These are phyloP conservation scores for Jasminum sambac DNA, from an alignment of 257 asterid species.

Conservation along the genomic window DNA sequence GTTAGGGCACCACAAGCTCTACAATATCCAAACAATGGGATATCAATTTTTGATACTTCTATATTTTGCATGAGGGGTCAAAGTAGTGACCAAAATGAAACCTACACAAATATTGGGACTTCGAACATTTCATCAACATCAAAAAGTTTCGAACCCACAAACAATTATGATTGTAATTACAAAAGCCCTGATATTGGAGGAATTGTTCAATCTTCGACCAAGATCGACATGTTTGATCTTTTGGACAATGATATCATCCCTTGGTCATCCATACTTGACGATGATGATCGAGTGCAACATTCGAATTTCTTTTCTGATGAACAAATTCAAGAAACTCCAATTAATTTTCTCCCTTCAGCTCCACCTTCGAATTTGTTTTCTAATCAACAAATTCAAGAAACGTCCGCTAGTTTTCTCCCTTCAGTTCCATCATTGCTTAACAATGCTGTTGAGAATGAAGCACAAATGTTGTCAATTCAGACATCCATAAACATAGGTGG, in stretches of 20 bases:
- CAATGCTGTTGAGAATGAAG: slow-evolving; percentile 17
- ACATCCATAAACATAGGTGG: background rate
- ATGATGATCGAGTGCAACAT: background rate
- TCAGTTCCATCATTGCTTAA: slow-evolving; percentile 1
- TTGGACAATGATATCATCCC: background rate
- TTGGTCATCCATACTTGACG: background rate
- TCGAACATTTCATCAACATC: background rate
- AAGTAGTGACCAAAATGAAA: background rate
- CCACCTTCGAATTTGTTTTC: background rate
- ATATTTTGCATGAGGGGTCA: background rate
- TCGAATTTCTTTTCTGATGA: background rate
- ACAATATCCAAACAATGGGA: slow-evolving; percentile 9
- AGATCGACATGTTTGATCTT: background rate
- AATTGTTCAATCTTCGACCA: background rate
- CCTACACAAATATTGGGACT: background rate
- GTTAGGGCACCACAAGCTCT: background rate
- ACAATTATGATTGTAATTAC: slow-evolving; percentile 30
- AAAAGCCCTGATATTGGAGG: slow-evolving; percentile 19
- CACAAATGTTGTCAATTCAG: slow-evolving; percentile 11
- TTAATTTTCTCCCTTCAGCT: background rate
- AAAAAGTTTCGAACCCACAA: background rate
- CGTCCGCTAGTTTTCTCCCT: background rate
- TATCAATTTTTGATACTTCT: slow-evolving; percentile 10
- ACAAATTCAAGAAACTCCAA: slow-evolving; percentile 8
- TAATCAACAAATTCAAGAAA: slow-evolving; percentile 5